phyloP scores from a whole-genome alignment of 179 eudicot species.

The Corrigiola litoralis region DNA sequence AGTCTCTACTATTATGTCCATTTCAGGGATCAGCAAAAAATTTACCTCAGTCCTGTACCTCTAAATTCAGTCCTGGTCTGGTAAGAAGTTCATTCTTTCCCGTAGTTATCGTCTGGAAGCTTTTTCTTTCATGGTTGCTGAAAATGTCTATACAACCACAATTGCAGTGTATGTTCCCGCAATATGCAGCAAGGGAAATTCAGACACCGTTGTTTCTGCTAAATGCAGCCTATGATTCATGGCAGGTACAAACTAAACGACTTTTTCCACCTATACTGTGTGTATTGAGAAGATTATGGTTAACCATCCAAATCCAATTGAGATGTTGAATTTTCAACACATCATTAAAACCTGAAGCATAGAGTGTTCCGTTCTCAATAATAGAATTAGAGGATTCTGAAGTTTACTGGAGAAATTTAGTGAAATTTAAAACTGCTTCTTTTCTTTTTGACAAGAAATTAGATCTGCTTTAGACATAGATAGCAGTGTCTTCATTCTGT shows the following conservation, averaged over 20 bases:
- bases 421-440: too few relatives aligned
- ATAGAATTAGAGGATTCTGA: too few relatives aligned
- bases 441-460: too few relatives aligned
- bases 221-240: constrained; percentile 82
- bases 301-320: neutral
- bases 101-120: too few relatives aligned
- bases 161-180: constrained; percentile 76
- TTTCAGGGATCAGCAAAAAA: constrained; percentile 64
- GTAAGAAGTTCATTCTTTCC: too few relatives aligned
- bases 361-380: too few relatives aligned
- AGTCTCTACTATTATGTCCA: too few relatives aligned
- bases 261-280: neutral
- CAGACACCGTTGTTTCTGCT: constrained; percentile 64
- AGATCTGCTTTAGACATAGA: neutral
- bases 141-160: neutral
- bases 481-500: neutral
- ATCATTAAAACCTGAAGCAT: too few relatives aligned
- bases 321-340: too few relatives aligned
- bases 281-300: neutral
- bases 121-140: neutral
- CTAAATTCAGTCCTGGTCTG: constrained; percentile 47
- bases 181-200: constrained; percentile 48
- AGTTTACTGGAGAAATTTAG: too few relatives aligned
- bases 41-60: constrained; percentile 62
- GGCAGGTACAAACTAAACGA: constrained; percentile 48